Base-by-base conservation (phyloP, 768 basidiomycete genomes). In the Tephrocybe sp. region DNA sequence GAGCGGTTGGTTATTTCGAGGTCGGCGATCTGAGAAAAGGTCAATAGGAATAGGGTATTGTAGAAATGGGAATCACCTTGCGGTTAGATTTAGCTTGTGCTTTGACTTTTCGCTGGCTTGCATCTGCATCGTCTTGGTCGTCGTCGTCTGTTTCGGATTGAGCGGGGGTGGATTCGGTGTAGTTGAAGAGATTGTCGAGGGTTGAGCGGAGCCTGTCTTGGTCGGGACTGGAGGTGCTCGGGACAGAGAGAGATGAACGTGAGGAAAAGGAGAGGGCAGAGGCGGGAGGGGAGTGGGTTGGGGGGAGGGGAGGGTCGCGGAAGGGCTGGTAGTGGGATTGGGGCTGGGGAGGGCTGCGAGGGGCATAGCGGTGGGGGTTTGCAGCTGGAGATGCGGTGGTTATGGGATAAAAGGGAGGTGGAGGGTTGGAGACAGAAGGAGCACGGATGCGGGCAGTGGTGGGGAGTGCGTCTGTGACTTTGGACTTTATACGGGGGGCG, bases 1-100 rank as follows among this genome's bases (percentile, higher is more conserved):
- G 92, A 96, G 27, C 81, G 78, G 65, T 92, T 95, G 5, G 90
- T 87, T 60, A 96, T 96, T 67, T 95, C 90, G 9, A 96, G 75
- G 69, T 96, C 92, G 11, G 88, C 89, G 50, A 96, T 95, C 93
- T 96, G 27, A 53, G 46, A 28, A 44, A 26, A 24, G 28, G 18
- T 12, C 39, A 24, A 34, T 41, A 35, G 28, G 30, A 36, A 11
- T 43, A 22, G 41, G 12, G 21, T 3, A 5, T 3, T 5, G 22
- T n/a, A 11, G 6, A 9, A 16, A 26, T 9, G 16, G 41, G 31
- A 3, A 5, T 15, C 53, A 91, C 90, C 84, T 93, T 93, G 50
- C 90, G 82, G 64, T 86, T 85, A n/a, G 89, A 86, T 71, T 90
- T 92, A 9, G 91, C 90, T 57, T 82, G 81, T 1, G 82, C 85